Evolutionary conservation across 305 asterid species (phyloP).

Genomic region (Solanum hybrid): DNA sequence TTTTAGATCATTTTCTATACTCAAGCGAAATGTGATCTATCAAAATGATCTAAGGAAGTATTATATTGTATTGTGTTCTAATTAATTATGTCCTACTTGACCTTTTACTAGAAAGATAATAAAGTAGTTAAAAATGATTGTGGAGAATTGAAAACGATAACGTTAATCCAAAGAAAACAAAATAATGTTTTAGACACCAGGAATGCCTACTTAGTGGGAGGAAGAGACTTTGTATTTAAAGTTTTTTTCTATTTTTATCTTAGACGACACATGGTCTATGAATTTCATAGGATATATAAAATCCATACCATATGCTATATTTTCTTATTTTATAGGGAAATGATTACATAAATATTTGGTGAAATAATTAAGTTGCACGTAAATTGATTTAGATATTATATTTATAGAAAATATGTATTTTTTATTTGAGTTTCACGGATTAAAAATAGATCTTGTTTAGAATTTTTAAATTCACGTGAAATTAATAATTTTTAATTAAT

Average conservation of each 20-base stretch:
- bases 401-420: not conserved
- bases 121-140: not conserved
- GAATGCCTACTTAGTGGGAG: not conserved
- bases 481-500: too few species aligned
- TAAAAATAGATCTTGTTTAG: fast-evolving
- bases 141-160: not conserved
- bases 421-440: not conserved
- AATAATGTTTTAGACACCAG: not conserved
- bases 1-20: too few species aligned
- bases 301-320: not conserved
- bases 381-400: not conserved
- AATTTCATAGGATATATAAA: not conserved
- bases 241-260: not conserved
- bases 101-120: not conserved
- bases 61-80: not conserved
- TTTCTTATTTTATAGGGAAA: not conserved
- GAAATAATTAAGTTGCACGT: not conserved
- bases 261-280: too few species aligned
- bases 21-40: not conserved
- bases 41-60: not conserved
- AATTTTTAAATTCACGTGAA: not conserved
- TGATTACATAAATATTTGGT: not conserved
- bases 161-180: not conserved
- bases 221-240: not conserved
- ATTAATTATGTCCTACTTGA: not conserved